Evolutionary conservation across 179 eudicot genomes (phyloP).

Genomic region (Amaranthus tricolor): DNA sequence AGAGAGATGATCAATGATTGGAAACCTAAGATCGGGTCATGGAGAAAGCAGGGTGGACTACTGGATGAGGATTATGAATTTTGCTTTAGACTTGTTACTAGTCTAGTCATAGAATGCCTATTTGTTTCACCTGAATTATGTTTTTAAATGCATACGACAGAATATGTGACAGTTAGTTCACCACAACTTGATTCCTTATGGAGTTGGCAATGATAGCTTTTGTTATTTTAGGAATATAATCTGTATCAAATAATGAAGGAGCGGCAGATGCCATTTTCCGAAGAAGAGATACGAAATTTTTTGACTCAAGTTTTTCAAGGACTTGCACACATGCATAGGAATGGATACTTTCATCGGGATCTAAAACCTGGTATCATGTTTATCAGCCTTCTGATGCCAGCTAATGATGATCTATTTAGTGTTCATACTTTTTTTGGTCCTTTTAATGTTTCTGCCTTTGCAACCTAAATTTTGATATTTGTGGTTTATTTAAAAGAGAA

Average conservation of each 20-base stretch:
- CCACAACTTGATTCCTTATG: not conserved
- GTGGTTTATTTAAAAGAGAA: conserved; percentile 50
- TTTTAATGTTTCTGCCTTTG: not conserved
- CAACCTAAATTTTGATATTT: conserved; percentile 5
- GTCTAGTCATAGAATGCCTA: not conserved
- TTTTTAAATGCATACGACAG: not conserved
- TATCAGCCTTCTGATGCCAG: not conserved
- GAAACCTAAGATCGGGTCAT: not conserved
- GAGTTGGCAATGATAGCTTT: not conserved
- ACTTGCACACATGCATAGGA: conserved; percentile 77
- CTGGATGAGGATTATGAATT: not conserved
- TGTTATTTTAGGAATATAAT: conserved; percentile 60
- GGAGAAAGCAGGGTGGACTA: not conserved
- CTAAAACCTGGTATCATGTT: conserved; percentile 76
- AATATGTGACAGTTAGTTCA: not conserved
- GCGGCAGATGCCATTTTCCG: conserved; percentile 63
- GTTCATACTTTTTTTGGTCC: not conserved
- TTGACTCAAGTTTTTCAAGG: conserved; percentile 82
- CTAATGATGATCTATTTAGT: not conserved
- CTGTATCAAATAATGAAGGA: conserved; percentile 83
- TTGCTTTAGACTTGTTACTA: not conserved
- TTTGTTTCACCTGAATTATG: no score
- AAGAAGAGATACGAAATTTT: conserved; percentile 72
- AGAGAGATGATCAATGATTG: not conserved
- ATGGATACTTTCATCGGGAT: conserved; percentile 94